phyloP scores from a whole-genome alignment of 805 yeast genomes.

The Sungouiozyma intestinalis region DNA sequence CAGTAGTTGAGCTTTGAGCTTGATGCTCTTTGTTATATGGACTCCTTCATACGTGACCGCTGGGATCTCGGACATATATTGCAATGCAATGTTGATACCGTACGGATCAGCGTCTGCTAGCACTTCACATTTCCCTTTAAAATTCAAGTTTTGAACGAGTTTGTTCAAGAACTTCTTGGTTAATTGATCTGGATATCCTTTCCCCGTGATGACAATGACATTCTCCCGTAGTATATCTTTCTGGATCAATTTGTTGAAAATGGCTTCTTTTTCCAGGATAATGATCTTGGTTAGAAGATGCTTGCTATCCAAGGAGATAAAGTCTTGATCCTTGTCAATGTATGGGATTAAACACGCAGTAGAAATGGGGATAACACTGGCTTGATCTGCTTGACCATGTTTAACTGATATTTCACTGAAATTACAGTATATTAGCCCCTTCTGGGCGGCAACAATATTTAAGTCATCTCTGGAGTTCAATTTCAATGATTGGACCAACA shows the following conservation, averaged over 20 bases:
- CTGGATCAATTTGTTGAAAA: constrained; percentile 29
- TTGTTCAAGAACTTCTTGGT: constrained; percentile 37
- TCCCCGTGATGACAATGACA: constrained; percentile 45
- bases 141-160: constrained; percentile 16
- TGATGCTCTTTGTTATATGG: constrained; percentile 11
- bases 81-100: constrained; percentile 48
- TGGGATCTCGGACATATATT: constrained; percentile 25
- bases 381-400: not conserved
- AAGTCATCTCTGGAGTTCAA: constrained; percentile 29
- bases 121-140: constrained; percentile 31
- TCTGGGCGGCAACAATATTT: constrained; percentile 48
- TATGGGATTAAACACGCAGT: constrained; percentile 33
- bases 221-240: constrained; percentile 5
- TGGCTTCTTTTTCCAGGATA: constrained; percentile 46
- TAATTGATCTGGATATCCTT: constrained; percentile 57
- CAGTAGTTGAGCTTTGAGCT: constrained; percentile 11
- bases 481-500: constrained; percentile 32
- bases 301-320: constrained; percentile 3
- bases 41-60: constrained; percentile 14
- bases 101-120: constrained; percentile 58
- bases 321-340: constrained; percentile 17
- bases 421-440: constrained; percentile 39
- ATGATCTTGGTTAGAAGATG: constrained; percentile 17
- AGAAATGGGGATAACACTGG: constrained; percentile 1
- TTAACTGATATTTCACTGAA: not conserved